Base-by-base conservation (phyloP, 1,139 yeast genomes). In the Lodderomyces jiufengensis region DNA sequence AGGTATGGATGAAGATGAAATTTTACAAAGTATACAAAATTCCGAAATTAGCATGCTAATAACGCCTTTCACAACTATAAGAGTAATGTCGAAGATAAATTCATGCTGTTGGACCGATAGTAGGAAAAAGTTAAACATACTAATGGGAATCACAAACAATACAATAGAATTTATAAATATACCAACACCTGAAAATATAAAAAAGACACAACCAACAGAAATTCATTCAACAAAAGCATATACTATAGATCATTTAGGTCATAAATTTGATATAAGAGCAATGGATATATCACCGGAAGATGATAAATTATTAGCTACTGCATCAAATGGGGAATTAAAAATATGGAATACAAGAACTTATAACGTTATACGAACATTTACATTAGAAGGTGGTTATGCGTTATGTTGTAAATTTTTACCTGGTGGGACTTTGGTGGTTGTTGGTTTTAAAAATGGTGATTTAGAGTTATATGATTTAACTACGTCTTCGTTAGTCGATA, bases 401-500 rank as follows among this genome's bases (percentile, higher is more conserved):
- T 68, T 92, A 35, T 76, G 90, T 44, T 74, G 87, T 43, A 76
- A 79, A 50, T 88, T 94, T 50, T 66, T 94, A 39, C 97, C 97
- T 0, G 97, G 97, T 46, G 96, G 95, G 37, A 72, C 90, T 1
- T 67, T 92, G 43, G 79, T 90, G 26, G 86, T 85, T 11, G 78
- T 86, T n/a, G 97, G 97, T 28, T 88, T 92, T 39, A 88, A 90
- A 56, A 77, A 78, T 44, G 99, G 99, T 34, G 79, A 78, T 40
- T 61, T 92, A 41, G 94, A 86, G 52, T 67, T 92, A 33, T 86
- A 84, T 54, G 98, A 94, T 56, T 76, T 92, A 43, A 84, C 96
- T 0, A 76, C 90, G 2, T 84, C 97, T 0, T 71, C 90, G 51
- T 85, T 47, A 34, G 62, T 92, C 5, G 87, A 83, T 47, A 66